Evolutionary conservation across 331 rosid species (phyloP).

Genomic region (Spiraea crenata): DNA sequence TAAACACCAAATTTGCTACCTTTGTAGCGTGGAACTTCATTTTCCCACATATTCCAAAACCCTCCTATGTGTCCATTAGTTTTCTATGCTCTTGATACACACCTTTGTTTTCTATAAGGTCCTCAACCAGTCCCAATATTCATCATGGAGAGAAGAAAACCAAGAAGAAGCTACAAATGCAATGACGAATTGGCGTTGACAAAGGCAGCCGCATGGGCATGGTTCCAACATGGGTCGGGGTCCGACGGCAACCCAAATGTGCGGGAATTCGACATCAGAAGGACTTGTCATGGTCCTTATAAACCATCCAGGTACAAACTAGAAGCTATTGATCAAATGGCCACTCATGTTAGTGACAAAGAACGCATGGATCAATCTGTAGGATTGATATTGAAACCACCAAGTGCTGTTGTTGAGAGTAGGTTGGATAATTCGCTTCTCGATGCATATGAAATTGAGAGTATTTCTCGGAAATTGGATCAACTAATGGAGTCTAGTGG

Average conservation of each 20-base stretch:
- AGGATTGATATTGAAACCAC: conserved; percentile 5
- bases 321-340: conserved; percentile 45
- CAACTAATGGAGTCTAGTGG: conserved; percentile 32
- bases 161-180: background rate
- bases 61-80: background rate
- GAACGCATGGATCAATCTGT: background rate
- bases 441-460: conserved; percentile 57
- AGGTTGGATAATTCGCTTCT: conserved; percentile 39
- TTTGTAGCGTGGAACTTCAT: conserved; percentile 52
- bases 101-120: background rate
- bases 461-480: conserved; percentile 51
- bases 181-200: conserved; percentile 28
- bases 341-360: background rate
- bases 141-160: conserved; percentile 31
- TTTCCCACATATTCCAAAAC: conserved; percentile 41
- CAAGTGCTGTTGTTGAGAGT: background rate
- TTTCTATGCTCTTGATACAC: conserved; percentile 22
- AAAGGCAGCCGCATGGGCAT: conserved; percentile 92
- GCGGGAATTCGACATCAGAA: conserved; percentile 37
- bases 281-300: conserved; percentile 11
- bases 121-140: background rate
- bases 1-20: conserved; percentile 10
- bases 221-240: conserved; percentile 61
- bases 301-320: conserved; percentile 71
- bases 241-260: conserved; percentile 32